These are phyloP conservation scores for Calonectria honghensis DNA, from an alignment of 2,329 filamentous ascomycete species.

Conservation along the genomic window DNA sequence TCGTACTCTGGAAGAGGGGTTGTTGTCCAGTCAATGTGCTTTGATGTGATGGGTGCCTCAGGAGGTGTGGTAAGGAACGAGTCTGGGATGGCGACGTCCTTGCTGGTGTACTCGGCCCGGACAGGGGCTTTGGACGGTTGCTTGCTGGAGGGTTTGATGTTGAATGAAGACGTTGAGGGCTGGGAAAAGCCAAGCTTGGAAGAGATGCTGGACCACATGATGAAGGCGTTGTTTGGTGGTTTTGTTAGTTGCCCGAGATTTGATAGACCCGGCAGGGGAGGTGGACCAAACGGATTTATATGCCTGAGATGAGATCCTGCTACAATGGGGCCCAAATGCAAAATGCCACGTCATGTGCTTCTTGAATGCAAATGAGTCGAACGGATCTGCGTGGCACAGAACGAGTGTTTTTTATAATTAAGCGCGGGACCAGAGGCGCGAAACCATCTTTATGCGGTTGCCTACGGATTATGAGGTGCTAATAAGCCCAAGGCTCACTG, in stretches of 20 bases:
- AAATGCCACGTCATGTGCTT: conserved; percentile 7
- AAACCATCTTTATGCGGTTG: conserved; percentile 24
- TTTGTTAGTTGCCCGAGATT: not conserved
- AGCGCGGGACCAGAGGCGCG: not conserved
- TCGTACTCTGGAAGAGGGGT: conserved; percentile 71
- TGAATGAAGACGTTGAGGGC: conserved; percentile 26
- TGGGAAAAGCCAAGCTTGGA: conserved; percentile 50
- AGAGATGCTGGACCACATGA: conserved; percentile 51
- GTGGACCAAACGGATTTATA: not conserved
- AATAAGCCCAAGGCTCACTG: conserved; percentile 33
- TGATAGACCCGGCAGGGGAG: no score
- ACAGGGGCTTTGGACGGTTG: conserved; percentile 28
- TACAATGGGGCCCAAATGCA: not conserved
- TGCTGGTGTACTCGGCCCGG: conserved; percentile 55
- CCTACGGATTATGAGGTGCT: conserved; percentile 17
- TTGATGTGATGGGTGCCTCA: conserved; percentile 62
- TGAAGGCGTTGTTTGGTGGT: not conserved
- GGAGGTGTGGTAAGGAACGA: conserved; percentile 67
- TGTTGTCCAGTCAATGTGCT: conserved; percentile 71
- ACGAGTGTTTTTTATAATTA: not conserved
- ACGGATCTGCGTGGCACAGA: not conserved
- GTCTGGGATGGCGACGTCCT: conserved; percentile 61
- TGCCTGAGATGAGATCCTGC: not conserved
- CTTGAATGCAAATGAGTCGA: not conserved
- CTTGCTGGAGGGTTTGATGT: conserved; percentile 27